phyloP scores from a whole-genome alignment of 2,329 filamentous ascomycete genomes.

The Fusarium sp. region DNA sequence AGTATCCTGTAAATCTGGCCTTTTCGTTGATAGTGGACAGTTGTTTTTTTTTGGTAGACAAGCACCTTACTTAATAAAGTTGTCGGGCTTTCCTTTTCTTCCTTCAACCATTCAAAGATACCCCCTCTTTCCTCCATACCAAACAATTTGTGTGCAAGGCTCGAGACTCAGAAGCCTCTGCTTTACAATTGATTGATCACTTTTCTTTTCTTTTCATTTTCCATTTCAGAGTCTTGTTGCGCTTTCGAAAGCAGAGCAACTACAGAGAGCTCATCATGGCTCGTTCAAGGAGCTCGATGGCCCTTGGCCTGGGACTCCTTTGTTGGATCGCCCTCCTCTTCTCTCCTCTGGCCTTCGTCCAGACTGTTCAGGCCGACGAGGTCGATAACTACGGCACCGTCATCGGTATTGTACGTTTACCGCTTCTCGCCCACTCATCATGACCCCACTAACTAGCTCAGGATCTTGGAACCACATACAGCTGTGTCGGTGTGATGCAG shows the following conservation, averaged over 20 bases:
- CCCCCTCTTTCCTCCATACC: slow-evolving; percentile 39
- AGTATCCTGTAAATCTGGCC: slow-evolving; percentile 54
- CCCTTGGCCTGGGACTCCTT: slow-evolving; percentile 85
- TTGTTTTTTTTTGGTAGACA: slow-evolving; percentile 49
- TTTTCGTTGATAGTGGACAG: slow-evolving; percentile 48
- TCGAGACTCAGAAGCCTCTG: slow-evolving; percentile 42
- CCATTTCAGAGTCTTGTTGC: slow-evolving; percentile 35
- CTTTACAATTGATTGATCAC: slow-evolving; percentile 37
- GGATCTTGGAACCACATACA: slow-evolving; percentile 89
- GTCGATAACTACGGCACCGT: slow-evolving; percentile 85
- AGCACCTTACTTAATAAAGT: slow-evolving; percentile 49
- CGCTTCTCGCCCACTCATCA: background rate
- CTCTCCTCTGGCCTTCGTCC: slow-evolving; percentile 84
- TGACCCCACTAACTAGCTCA: slow-evolving; percentile 42
- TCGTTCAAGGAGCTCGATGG: slow-evolving; percentile 73
- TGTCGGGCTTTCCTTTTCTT: slow-evolving; percentile 7
- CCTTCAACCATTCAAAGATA: slow-evolving; percentile 42
- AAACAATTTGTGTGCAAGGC: slow-evolving; percentile 45
- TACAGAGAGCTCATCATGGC: slow-evolving; percentile 54
- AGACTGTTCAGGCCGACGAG: slow-evolving; percentile 77
- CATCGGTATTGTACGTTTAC: slow-evolving; percentile 82
- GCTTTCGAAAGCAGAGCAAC: slow-evolving; percentile 31
- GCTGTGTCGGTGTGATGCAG: slow-evolving; percentile 95
- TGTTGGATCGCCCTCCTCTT: slow-evolving; percentile 93
- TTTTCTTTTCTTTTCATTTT: slow-evolving; percentile 38